Percentiles rank a stretch among this genome's conserved stretches.
These are phyloP conservation scores for Fusarium tjaetaba DNA, from an alignment of 2,329 filamentous ascomycete species.

Conservation along the genomic window DNA sequence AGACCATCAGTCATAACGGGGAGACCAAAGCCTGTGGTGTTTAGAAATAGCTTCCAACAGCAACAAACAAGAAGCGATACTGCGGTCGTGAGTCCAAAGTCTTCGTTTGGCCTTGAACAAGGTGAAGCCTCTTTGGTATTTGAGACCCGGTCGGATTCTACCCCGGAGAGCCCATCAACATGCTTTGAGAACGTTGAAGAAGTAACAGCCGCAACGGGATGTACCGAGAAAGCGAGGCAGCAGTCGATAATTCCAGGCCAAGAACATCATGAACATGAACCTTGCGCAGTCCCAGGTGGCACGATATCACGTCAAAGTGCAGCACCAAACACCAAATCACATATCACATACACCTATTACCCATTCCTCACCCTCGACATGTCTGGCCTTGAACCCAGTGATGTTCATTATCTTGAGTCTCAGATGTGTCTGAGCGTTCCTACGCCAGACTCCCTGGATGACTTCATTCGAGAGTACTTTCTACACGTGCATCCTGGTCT, in stretches of 20 bases:
- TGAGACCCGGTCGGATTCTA: too few relatives aligned
- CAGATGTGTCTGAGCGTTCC: background rate
- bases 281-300: rapidly evolving
- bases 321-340: background rate
- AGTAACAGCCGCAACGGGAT: rapidly evolving
- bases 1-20: rapidly evolving
- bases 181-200: background rate
- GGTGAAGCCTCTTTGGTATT: rapidly evolving
- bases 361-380: background rate
- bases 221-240: rapidly evolving
- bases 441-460: rapidly evolving
- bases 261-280: rapidly evolving
- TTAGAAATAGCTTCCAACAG: background rate
- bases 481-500: slow-evolving; percentile 20
- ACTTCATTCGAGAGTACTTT: slow-evolving; percentile 28
- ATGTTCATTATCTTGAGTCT: background rate
- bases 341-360: background rate
- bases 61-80: too few relatives aligned
- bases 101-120: too few relatives aligned
- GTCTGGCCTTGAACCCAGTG: background rate
- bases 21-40: background rate
- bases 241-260: rapidly evolving
- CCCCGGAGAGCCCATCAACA: background rate
- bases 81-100: too few relatives aligned
- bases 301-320: rapidly evolving